Evolutionary conservation across 1,139 yeast species (phyloP).

Genomic region (Debaryomyces coudertii): DNA sequence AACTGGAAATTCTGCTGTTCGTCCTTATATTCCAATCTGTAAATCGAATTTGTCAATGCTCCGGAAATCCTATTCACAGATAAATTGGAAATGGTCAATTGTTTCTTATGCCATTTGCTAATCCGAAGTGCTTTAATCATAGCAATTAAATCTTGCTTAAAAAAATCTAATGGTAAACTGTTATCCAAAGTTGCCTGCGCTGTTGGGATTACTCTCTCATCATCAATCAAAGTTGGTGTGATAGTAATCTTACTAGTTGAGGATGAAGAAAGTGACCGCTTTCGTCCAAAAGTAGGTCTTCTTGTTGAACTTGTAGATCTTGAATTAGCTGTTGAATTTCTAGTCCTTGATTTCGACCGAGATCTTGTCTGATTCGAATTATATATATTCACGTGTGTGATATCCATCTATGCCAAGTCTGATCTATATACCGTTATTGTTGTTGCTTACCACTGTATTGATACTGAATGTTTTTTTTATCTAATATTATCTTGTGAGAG

Average conservation of each 20-base stretch:
- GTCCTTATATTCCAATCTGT: slow-evolving; percentile 57
- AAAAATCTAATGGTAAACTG: slow-evolving; percentile 77
- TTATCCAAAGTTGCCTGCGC: slow-evolving; percentile 59
- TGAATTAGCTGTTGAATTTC: slow-evolving; percentile 38
- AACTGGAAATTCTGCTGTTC: slow-evolving; percentile 26
- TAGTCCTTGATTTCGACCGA: slow-evolving; percentile 41
- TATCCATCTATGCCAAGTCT: slow-evolving; percentile 1
- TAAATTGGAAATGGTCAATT: slow-evolving; percentile 49
- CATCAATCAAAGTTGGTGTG: slow-evolving; percentile 33
- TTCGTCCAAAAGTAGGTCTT: slow-evolving; percentile 36
- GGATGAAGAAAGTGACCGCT: slow-evolving; percentile 36
- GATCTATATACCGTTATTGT: background rate
- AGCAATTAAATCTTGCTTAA: slow-evolving; percentile 77
- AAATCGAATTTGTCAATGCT: slow-evolving; percentile 90
- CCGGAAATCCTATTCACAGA: slow-evolving; percentile 71
- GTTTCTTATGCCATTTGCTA: slow-evolving; percentile 72
- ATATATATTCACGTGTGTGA: slow-evolving; percentile 6
- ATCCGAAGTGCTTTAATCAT: slow-evolving; percentile 66
- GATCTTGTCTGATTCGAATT: slow-evolving; percentile 26
- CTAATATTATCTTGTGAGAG: slow-evolving; percentile 8
- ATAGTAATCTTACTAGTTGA: slow-evolving; percentile 29
- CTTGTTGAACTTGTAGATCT: slow-evolving; percentile 41
- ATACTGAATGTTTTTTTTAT: background rate
- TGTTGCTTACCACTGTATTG: background rate
- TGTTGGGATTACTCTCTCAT: slow-evolving; percentile 39